Conservation (phyloP, 2,329 filamentous ascomycete genomes). For the Pseudogymnoascus sp. region DNA sequence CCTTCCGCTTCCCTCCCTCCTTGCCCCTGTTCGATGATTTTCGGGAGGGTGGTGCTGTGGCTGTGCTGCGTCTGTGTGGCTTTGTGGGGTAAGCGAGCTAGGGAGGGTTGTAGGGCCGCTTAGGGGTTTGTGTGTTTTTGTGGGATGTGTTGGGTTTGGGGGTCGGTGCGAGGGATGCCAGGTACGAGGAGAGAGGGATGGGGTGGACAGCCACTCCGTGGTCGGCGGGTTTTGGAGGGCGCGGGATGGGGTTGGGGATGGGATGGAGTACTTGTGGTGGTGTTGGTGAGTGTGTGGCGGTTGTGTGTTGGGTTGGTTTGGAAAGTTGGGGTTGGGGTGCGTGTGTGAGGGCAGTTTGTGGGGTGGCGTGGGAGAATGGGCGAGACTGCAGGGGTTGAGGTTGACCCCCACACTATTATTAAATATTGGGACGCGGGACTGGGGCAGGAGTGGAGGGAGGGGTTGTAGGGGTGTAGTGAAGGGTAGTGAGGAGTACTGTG, state of each 20-base stretch:
- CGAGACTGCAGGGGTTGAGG: not conserved
- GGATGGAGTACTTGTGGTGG: not conserved
- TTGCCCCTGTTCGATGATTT: too few species aligned
- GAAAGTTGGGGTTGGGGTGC: not conserved
- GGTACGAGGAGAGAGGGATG: not conserved
- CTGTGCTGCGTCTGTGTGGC: not conserved
- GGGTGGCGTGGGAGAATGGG: not conserved
- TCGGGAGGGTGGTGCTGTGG: not conserved
- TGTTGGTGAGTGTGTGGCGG: not conserved
- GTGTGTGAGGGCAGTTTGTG: not conserved
- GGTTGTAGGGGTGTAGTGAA: not conserved
- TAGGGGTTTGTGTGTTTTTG: not conserved
- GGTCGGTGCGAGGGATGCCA: not conserved
- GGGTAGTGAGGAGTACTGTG: not conserved
- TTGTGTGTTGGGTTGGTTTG: not conserved
- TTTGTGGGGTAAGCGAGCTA: conserved; percentile 1
- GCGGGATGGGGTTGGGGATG: not conserved
- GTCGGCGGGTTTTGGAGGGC: not conserved
- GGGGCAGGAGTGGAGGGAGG: not conserved
- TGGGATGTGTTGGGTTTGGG: not conserved
- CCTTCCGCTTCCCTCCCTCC: not conserved
- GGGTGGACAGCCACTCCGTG: not conserved
- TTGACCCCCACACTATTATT: conserved; percentile 5
- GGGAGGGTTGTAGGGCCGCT: not conserved
- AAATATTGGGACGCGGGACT: conserved; percentile 6